Percentiles rank a stretch among this genome's conserved stretches.
Evolutionary conservation across 108 stramenopile genomes (phyloP).

Genomic region (Thalassiosira profunda): DNA sequence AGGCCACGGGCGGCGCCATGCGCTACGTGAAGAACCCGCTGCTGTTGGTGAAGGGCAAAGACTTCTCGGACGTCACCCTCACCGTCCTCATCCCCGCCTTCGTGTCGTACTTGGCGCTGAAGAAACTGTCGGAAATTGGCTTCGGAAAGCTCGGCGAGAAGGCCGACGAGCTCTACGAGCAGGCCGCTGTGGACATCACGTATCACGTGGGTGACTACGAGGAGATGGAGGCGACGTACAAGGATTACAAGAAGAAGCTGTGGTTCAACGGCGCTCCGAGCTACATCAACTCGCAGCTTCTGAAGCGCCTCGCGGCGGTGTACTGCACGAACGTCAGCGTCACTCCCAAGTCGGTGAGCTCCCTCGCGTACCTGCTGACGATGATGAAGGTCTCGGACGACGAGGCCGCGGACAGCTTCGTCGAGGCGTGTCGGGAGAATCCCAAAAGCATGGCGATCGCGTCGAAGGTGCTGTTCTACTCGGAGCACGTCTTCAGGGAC

Average conservation of each 20-base stretch:
- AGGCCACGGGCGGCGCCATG: slow-evolving; percentile 44
- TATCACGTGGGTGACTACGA: slow-evolving; percentile 85
- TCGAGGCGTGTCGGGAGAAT: slow-evolving; percentile 57
- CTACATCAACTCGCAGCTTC: slow-evolving; percentile 37
- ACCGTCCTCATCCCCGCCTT: slow-evolving; percentile 50
- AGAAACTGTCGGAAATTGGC: slow-evolving; percentile 34
- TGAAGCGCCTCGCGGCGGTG: slow-evolving; percentile 62
- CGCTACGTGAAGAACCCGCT: slow-evolving; percentile 49
- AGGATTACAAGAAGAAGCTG: slow-evolving; percentile 68
- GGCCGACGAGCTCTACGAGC: slow-evolving; percentile 50
- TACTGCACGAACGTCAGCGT: slow-evolving; percentile 83
- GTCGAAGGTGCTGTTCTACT: slow-evolving; percentile 85
- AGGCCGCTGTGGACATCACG: slow-evolving; percentile 78
- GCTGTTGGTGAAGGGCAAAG: slow-evolving; percentile 50
- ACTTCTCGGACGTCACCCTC: slow-evolving; percentile 51
- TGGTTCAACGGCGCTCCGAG: slow-evolving; percentile 65
- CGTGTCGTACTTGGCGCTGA: slow-evolving; percentile 23
- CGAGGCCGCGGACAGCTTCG: slow-evolving; percentile 69
- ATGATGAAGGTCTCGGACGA: slow-evolving; percentile 76
- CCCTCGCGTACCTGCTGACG: slow-evolving; percentile 77
- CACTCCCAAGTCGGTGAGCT: slow-evolving; percentile 67
- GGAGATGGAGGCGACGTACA: slow-evolving; percentile 74
- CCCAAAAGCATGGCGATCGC: slow-evolving; percentile 61
- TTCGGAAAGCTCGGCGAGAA: slow-evolving; percentile 39
- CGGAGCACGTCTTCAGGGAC: slow-evolving; percentile 75